Percentiles rank a stretch among this genome's conserved stretches.
Conservation (phyloP, 2,329 filamentous ascomycete species). For the Tolypocladium ovalisporum region DNA sequence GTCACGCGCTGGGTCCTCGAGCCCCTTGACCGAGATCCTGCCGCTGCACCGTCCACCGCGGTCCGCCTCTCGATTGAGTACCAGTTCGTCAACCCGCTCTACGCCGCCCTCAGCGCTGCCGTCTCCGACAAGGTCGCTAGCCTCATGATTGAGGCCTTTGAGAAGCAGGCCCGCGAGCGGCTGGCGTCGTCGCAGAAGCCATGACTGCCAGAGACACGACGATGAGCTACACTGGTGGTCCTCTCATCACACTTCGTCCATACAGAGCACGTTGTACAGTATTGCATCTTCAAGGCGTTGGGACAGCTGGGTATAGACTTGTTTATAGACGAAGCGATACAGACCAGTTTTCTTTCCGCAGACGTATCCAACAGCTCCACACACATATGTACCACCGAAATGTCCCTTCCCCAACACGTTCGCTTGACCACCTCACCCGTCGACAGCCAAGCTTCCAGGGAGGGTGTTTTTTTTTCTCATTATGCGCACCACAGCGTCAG, state of each 20-base stretch:
- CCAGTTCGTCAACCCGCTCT: slow-evolving; percentile 80
- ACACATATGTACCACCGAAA: not conserved
- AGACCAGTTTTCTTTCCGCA: not conserved
- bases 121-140: slow-evolving; percentile 76
- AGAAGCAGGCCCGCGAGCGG: slow-evolving; percentile 56
- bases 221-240: not conserved
- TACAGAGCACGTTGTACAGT: not conserved
- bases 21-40: slow-evolving; percentile 20
- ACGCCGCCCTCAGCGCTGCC: slow-evolving; percentile 69
- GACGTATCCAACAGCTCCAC: not conserved
- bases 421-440: not conserved
- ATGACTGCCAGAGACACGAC: not conserved
- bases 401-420: not conserved
- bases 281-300: not conserved
- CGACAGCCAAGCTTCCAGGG: not conserved
- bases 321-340: not conserved
- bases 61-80: slow-evolving; percentile 71
- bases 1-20: slow-evolving; percentile 59
- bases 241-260: not conserved
- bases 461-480: not conserved
- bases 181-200: slow-evolving; percentile 5
- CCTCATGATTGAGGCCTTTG: slow-evolving; percentile 89
- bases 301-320: not conserved
- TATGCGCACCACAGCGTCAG: slow-evolving; percentile 6
- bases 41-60: slow-evolving; percentile 39